phyloP scores from a whole-genome alignment of 2,329 filamentous ascomycete species.

The Fusarium udum region DNA sequence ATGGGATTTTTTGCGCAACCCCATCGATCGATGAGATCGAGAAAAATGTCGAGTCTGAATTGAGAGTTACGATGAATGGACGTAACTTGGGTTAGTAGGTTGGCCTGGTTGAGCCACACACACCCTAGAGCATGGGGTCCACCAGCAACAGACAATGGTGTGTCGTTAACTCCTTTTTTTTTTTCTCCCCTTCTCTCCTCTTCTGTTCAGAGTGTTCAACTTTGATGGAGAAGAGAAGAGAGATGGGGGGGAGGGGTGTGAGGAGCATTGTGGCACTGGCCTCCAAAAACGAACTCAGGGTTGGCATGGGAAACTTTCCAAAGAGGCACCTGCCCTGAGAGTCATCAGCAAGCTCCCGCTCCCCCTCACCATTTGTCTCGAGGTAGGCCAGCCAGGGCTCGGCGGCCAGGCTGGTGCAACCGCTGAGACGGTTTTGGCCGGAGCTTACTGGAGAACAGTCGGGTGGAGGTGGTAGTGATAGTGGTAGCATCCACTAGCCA shows the following conservation, averaged over 20 bases:
- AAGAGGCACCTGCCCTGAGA: slow-evolving; percentile 33
- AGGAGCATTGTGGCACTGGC: slow-evolving; percentile 3
- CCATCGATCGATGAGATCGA: slow-evolving; percentile 52
- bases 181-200: background rate
- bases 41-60: slow-evolving; percentile 37
- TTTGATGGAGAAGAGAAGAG: background rate
- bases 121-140: slow-evolving; percentile 19
- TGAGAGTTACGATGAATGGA: slow-evolving; percentile 26
- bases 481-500: slow-evolving; percentile 1
- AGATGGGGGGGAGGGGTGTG: background rate
- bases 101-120: slow-evolving; percentile 28
- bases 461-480: background rate
- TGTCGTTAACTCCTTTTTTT: slow-evolving; percentile 5
- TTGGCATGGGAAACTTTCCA: slow-evolving; percentile 21
- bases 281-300: slow-evolving; percentile 8
- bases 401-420: slow-evolving; percentile 16
- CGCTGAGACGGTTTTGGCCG: slow-evolving; percentile 29
- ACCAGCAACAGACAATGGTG: slow-evolving; percentile 26
- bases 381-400: background rate
- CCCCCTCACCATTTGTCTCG: slow-evolving; percentile 16
- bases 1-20: slow-evolving; percentile 46
- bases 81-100: slow-evolving; percentile 24
- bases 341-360: slow-evolving; percentile 33
- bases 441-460: background rate
- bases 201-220: background rate